These are phyloP conservation scores for Nevesoporus exiguus DNA, from an alignment of 768 basidiomycete genomes.

Conservation along the genomic window DNA sequence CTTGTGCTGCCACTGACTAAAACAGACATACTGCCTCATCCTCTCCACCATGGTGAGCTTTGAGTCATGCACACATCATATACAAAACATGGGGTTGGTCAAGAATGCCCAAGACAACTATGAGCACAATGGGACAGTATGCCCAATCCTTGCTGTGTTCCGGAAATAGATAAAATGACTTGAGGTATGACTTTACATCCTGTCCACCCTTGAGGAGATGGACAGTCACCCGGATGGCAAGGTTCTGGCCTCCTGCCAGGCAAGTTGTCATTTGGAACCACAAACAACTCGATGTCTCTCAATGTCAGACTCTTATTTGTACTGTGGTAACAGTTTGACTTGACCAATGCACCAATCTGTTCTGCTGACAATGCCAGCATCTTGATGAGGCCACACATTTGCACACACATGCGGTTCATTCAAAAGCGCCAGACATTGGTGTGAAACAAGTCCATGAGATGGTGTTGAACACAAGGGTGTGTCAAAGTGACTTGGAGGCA, in stretches of 20 bases:
- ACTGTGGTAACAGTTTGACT: not conserved
- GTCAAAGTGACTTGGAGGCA: no score
- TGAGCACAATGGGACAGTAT: not conserved
- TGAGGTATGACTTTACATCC: not conserved
- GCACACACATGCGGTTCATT: not conserved
- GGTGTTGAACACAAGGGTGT: no score
- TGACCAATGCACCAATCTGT: not conserved
- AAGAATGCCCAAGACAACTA: not conserved
- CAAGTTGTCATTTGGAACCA: not conserved
- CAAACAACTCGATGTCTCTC: not conserved
- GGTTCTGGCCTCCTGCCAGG: not conserved
- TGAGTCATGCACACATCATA: no score
- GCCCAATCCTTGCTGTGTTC: not conserved
- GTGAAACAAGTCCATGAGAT: not conserved
- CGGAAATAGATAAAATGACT: not conserved
- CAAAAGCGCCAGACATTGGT: not conserved
- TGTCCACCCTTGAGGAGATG: not conserved
- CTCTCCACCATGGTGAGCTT: no score
- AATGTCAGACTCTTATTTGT: not conserved
- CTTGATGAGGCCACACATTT: not conserved
- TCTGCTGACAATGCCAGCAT: not conserved
- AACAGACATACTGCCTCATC: no score
- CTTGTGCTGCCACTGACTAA: no score
- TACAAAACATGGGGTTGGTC: no score
- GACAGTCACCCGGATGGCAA: not conserved